Evolutionary conservation across 345 rosid genomes (phyloP).

Genomic region (Jatropha curcas): DNA sequence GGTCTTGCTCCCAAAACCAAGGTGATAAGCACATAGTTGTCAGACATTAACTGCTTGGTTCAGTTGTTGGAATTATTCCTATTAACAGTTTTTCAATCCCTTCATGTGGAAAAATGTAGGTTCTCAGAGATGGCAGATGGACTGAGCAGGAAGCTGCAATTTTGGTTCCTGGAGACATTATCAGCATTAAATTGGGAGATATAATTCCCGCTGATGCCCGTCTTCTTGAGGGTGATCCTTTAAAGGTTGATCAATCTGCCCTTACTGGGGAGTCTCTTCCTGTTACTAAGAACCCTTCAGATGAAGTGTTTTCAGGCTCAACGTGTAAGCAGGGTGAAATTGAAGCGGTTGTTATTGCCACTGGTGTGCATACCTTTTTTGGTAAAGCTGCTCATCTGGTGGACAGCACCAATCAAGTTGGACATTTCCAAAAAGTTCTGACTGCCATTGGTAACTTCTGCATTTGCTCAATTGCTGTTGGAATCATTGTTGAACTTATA

Average conservation of each 20-base stretch:
- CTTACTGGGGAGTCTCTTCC: constrained; percentile 96
- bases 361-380: constrained; percentile 91
- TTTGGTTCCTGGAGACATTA: constrained; percentile 88
- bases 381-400: constrained; percentile 98
- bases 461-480: constrained; percentile 80
- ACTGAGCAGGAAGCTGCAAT: constrained; percentile 86
- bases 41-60: background rate
- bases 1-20: constrained; percentile 89
- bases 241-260: constrained; percentile 89
- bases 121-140: constrained; percentile 86
- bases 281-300: constrained; percentile 70
- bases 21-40: constrained; percentile 37
- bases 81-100: background rate
- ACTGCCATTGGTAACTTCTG: constrained; percentile 94
- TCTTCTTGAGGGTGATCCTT: constrained; percentile 90
- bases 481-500: constrained; percentile 58
- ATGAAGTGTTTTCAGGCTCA: constrained; percentile 89
- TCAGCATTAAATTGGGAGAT: constrained; percentile 84
- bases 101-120: constrained; percentile 33
- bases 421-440: constrained; percentile 84
- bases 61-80: background rate
- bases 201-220: constrained; percentile 96
- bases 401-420: constrained; percentile 83
- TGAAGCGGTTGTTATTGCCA: constrained; percentile 88
- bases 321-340: constrained; percentile 91